phyloP scores from a whole-genome alignment of 2,329 filamentous ascomycete species.

The Coniochaeta hoffmannii region DNA sequence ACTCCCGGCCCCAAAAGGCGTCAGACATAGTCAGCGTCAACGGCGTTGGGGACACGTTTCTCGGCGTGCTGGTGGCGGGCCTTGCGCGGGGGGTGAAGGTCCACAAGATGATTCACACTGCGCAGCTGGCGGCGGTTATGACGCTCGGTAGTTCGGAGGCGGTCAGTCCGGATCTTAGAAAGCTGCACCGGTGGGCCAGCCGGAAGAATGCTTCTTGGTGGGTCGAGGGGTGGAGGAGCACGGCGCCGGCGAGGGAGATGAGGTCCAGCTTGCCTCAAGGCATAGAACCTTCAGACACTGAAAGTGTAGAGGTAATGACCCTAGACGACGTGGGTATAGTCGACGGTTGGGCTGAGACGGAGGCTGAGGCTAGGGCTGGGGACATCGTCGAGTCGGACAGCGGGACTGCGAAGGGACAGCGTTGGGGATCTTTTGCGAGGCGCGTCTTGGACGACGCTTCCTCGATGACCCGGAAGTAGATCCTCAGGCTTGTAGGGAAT shows the following conservation, averaged over 20 bases:
- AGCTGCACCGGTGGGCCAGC: too few species aligned
- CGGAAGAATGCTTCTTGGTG: too few species aligned
- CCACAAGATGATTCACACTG: constrained; percentile 63
- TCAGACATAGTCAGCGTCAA: constrained; percentile 83
- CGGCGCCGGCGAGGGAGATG: too few species aligned
- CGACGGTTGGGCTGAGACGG: too few species aligned
- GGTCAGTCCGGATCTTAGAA: constrained; percentile 47
- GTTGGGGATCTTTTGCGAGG: not conserved
- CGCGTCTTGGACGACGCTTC: not conserved
- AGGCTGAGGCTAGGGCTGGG: not conserved
- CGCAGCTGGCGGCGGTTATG: constrained; percentile 73
- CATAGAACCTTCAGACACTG: too few species aligned
- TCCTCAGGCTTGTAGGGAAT: too few species aligned
- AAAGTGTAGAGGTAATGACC: too few species aligned
- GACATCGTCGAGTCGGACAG: not conserved
- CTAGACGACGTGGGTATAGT: too few species aligned
- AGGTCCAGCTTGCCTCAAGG: too few species aligned
- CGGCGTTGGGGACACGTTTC: constrained; percentile 87
- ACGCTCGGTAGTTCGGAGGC: constrained; percentile 69
- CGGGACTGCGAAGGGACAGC: not conserved
- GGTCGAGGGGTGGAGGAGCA: too few species aligned
- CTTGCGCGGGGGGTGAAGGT: constrained; percentile 51
- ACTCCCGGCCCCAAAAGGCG: constrained; percentile 59
- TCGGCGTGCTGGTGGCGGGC: constrained; percentile 77
- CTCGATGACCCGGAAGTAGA: not conserved